A percentile compares a stretch with the other conserved stretches of the same genome.
These are phyloP conservation scores for Fraxinus floribunda DNA, from an alignment of 305 asterid species.

Conservation along the genomic window DNA sequence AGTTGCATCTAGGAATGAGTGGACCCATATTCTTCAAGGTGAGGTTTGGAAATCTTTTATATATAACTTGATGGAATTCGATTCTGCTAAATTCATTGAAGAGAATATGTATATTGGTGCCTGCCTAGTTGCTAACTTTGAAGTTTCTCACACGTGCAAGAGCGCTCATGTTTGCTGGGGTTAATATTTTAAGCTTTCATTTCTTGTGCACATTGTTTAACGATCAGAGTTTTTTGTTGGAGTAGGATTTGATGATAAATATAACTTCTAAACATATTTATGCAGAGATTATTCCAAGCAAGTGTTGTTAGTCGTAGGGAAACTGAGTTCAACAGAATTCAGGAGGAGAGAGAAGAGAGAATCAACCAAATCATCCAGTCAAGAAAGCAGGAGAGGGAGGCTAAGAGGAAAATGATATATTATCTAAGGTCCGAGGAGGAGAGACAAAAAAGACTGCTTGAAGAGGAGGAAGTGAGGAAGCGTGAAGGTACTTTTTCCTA, in stretches of 20 bases:
- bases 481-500: conserved; percentile 60
- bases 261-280: background rate
- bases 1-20: background rate
- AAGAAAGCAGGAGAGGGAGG: conserved; percentile 65
- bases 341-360: conserved; percentile 58
- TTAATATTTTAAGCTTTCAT: background rate
- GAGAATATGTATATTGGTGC: too few relatives aligned
- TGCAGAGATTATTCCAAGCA: conserved; percentile 62
- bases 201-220: background rate
- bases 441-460: conserved; percentile 59
- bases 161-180: background rate
- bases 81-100: background rate
- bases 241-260: background rate
- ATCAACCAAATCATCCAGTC: conserved; percentile 52
- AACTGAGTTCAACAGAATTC: conserved; percentile 52
- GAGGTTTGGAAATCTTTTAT: background rate
- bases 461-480: conserved; percentile 88
- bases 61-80: background rate
- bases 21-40: background rate
- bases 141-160: background rate
- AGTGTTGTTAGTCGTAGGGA: conserved; percentile 54
- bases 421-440: conserved; percentile 76
- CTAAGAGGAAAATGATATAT: conserved; percentile 65
- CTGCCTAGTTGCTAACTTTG: background rate
- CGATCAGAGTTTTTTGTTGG: background rate